Base-by-base conservation (phyloP, 257 asterid genomes). In the Petrea volubilis region DNA sequence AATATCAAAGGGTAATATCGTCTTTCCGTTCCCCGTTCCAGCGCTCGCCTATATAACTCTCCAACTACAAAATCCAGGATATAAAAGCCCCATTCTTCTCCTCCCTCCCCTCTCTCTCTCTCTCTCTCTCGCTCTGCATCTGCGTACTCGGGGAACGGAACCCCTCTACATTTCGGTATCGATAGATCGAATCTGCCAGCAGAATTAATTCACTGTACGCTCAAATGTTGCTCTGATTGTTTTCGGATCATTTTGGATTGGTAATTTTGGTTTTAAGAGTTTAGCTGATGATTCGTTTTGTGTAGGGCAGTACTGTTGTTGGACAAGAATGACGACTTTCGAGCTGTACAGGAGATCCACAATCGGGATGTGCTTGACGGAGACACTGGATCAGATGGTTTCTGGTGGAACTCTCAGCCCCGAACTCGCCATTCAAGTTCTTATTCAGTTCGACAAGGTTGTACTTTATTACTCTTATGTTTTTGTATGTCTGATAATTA, bases 371-470 rank as follows among this genome's bases (percentile, higher is more conserved):
- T 91, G 97, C 71, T 77, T 91, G 82, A 87, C 96, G 10, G 96
- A 91, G 59, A 84, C 97, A 31, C 93, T 91, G 38, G 98, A 93
- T 80, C 96, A 89, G 81, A 86, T 93, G 96, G 96, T 91, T 18
- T 78, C 86, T 4, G 75, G 74, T 1, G 97, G 97, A 18, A 58
- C 65, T 65, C 93, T 93, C 71, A 86, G 88, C 83, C 97, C 98
- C 4, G 96, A 91, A 70, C 87, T 84, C 46, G 96, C 96, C 63
- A 87, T 91, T 67, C 98, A 91, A 85, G 97, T 91, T 74, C 96
- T 93, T 61, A 87, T 93, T 76, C 98, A 93, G 73, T 91, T 93
- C 72, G 98, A 93, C 79, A 93, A 93, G 98, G 98, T 93, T 66
- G 9, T 27, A 11, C 5, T 33, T 67, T 36, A 21, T 46, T 64